Evolutionary conservation across 2,329 filamentous ascomycete genomes (phyloP), one percentile per base, ranked within the genome.

Genomic region (Lasiodiplodia theobromae): DNA sequence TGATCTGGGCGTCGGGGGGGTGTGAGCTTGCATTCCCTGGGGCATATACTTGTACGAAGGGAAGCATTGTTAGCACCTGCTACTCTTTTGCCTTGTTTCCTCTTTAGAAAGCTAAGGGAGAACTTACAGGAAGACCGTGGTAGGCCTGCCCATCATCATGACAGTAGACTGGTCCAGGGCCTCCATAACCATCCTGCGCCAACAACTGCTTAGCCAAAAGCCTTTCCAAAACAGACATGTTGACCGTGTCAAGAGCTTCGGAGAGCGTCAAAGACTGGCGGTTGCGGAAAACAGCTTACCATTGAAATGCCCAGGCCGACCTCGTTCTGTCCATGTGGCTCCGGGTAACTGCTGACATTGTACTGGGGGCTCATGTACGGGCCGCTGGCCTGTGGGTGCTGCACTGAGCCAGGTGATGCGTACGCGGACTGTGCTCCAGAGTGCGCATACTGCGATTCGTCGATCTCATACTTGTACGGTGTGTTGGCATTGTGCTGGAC

Each of bases 1-100:
- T 40, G 82, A 84, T 64, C 77, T 77, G 54, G 83, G 82, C 14
- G 82, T 84, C 25, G 81, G 82, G 25, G 83, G 82, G 40, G 74
- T 73, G n/a, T 71, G 70, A 12, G 76, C 75, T 66, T 75, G 76
- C 18, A 76, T 72, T 7, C 70, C 70, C 37, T 75, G 75, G 40
- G 75, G 76, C 51, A 73, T 72, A 12, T 72, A 71, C 77, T 71
- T 23, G 6, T 10, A 23, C 25, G 11, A 28, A 63, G 23, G 25
- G n/a, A 12, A 38, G 10, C 11, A 8, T 14, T 23, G 44, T 67
- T 14, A 67, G 65, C 23, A 56, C 1, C 3, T 38, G 14, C 8
- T 14, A 10, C 21, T 34, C 31, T 34, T 34, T 34, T 34, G 31
- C 8, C 31, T 34, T 34, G 7, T 34, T 34, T 10, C 31, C 11